Evolutionary conservation across 768 basidiomycete species (phyloP), one percentile per base, ranked within the genome.

Genomic region (Kwoniella newhampshirensis): DNA sequence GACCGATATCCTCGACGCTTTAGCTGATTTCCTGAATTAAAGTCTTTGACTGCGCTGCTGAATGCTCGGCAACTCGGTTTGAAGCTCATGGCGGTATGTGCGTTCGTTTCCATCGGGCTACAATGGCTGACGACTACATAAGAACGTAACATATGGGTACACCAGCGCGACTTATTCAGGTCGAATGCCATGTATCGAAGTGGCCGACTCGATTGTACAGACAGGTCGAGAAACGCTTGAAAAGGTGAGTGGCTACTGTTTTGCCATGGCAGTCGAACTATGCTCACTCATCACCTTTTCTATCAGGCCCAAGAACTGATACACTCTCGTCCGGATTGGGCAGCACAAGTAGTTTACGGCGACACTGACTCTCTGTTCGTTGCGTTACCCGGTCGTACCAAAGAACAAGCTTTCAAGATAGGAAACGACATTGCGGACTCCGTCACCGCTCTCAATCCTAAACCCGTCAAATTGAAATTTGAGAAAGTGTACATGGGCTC

Each of bases 401-500:
- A 88, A 70, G 91, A 92, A 28, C 87, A 97, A 70, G 96, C 96
- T 0, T 97, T 97, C 76, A 79, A 83, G 36, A 89, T 97, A 53
- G 94, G 94, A 1, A 80, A 93, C 58, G 91, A 97, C 62, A 98
- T 99, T 40, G 86, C 93, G 6, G 87, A 93, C 43, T 81, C 82
- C 0, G 83, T 99, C 57, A 98, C 96, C 2, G 81, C 84, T 1
- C 77, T 84, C 75, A 97, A 97, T 66, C 96, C 94, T 0, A 81
- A 85, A 3, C 96, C 94, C 0, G 79, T 99, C 66, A 97, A 94
- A 77, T 82, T 99, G 56, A 98, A 97, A 77, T 98, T 99, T 64
- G 96, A 99, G 75, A 99, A 99, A 85, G 92, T 87, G 48, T 98
- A 97, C 74, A 81, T 92, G 41, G 92, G 92, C 2, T 93, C 89